These are phyloP conservation scores for Bruguiera sexangula DNA, from an alignment of 345 rosid genomes.

Conservation along the genomic window DNA sequence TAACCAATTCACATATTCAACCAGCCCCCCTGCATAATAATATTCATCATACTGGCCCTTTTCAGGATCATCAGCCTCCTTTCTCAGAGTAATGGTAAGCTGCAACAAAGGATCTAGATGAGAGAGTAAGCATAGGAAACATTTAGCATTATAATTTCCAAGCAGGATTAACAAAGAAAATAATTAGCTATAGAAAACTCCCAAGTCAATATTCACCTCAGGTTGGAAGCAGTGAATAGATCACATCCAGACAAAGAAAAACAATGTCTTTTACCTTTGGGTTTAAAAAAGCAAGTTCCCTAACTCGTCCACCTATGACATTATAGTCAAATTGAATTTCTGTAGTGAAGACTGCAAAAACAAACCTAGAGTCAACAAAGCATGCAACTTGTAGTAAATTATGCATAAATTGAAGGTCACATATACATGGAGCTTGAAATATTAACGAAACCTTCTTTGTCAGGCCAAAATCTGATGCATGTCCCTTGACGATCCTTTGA, in stretches of 20 bases:
- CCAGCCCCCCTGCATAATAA: constrained; percentile 79
- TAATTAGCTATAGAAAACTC: not conserved
- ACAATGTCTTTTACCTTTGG: constrained; percentile 56
- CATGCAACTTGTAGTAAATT: constrained; percentile 11
- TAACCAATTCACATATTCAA: constrained; percentile 90
- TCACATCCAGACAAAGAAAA: constrained; percentile 6
- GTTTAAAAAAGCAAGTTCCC: constrained; percentile 95
- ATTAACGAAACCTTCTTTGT: constrained; percentile 64
- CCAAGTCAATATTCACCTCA: not conserved
- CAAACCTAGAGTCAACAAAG: constrained; percentile 9
- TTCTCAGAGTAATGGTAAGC: constrained; percentile 67
- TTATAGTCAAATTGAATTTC: constrained; percentile 81
- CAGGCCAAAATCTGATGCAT: constrained; percentile 89
- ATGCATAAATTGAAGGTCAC: constrained; percentile 11
- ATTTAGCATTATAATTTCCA: constrained; percentile 9
- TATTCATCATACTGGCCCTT: constrained; percentile 62
- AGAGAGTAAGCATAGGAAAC: not conserved
- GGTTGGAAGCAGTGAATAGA: not conserved
- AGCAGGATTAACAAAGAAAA: not conserved
- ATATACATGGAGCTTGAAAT: not conserved
- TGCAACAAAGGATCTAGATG: constrained; percentile 30
- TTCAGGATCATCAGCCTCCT: constrained; percentile 56
- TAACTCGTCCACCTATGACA: constrained; percentile 81
- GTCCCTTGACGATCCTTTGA: constrained; percentile 65
- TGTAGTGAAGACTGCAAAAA: constrained; percentile 72